Evolutionary conservation across 768 basidiomycete species (phyloP).

Genomic region (Russula sp.): DNA sequence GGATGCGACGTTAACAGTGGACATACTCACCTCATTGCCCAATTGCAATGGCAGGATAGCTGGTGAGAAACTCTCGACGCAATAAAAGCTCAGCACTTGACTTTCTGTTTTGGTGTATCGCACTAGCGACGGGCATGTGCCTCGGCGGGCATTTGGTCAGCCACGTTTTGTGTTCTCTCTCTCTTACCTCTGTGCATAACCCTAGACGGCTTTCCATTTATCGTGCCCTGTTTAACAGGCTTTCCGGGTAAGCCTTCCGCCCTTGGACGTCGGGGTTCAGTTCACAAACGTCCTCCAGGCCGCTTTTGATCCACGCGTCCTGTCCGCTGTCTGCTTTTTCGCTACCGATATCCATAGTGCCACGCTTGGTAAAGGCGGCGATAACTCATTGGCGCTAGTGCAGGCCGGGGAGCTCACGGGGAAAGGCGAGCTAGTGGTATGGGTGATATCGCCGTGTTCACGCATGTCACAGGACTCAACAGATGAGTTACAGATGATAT

Average conservation of each 20-base stretch:
- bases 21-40: conserved; percentile 58
- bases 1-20: conserved; percentile 74
- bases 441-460: conserved; percentile 23
- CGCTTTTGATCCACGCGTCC: conserved; percentile 78
- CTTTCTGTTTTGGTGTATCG: background rate
- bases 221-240: conserved; percentile 29
- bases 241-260: conserved; percentile 37
- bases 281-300: conserved; percentile 40
- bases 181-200: conserved; percentile 29
- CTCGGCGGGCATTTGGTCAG: conserved; percentile 78
- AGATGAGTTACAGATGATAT: conserved; percentile 64
- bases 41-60: conserved; percentile 94
- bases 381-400: conserved; percentile 73
- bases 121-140: conserved; percentile 81
- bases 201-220: background rate
- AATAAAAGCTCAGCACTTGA: background rate
- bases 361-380: conserved; percentile 68
- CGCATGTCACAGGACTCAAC: background rate
- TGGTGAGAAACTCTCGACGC: conserved; percentile 34
- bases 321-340: conserved; percentile 88
- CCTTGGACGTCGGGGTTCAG: background rate
- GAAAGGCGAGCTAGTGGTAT: conserved; percentile 79
- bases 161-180: conserved; percentile 6
- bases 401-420: conserved; percentile 64
- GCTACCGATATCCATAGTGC: conserved; percentile 90